Evolutionary conservation across 306 rosid genomes (phyloP).

Genomic region (Cicer bijugum): DNA sequence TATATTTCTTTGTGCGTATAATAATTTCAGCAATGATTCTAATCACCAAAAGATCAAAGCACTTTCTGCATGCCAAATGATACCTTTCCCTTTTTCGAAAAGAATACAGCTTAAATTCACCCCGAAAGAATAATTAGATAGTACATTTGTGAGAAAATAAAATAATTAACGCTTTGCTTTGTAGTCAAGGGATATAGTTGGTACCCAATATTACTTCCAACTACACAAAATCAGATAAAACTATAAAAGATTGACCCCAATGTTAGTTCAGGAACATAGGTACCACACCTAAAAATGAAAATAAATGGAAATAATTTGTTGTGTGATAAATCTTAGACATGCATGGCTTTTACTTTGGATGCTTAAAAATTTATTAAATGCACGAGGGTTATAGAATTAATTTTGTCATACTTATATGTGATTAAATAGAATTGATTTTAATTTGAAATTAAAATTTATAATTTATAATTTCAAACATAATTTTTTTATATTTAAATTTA

Average conservation of each 20-base stretch:
- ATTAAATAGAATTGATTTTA: too few relatives aligned
- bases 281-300: constrained; percentile 26
- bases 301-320: constrained; percentile 16
- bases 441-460: too few relatives aligned
- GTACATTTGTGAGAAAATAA: constrained; percentile 26
- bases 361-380: too few relatives aligned
- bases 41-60: not conserved
- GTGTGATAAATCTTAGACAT: not conserved
- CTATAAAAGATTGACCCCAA: constrained; percentile 10
- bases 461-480: too few relatives aligned
- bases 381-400: too few relatives aligned
- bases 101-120: constrained; percentile 35
- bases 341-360: too few relatives aligned
- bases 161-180: constrained; percentile 46
- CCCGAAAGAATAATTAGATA: constrained; percentile 27
- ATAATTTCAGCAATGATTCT: constrained; percentile 43
- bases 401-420: too few relatives aligned
- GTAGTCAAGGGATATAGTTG: constrained; percentile 53
- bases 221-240: constrained; percentile 33
- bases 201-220: constrained; percentile 46
- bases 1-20: constrained; percentile 38
- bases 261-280: constrained; percentile 32
- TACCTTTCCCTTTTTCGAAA: constrained; percentile 39
- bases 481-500: too few relatives aligned
- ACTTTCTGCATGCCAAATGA: constrained; percentile 52